Percentiles rank a stretch among this genome's conserved stretches.
Conservation (phyloP, 164 flowering plant genomes). For the Cinnamomum micranthum region DNA sequence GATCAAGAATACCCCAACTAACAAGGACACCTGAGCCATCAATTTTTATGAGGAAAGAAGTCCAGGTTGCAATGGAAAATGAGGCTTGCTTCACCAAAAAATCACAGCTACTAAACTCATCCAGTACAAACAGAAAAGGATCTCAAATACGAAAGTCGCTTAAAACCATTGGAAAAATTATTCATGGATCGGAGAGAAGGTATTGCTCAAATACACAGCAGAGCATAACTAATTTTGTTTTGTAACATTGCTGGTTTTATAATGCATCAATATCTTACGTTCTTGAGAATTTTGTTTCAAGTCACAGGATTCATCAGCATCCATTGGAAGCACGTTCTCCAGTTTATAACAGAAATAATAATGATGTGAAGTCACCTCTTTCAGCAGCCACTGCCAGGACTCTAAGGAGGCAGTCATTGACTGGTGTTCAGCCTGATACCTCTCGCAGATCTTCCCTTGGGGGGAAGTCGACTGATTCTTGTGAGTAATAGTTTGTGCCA, state of each 20-base stretch:
- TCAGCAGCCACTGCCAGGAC: constrained; percentile 33
- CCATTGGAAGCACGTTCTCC: constrained; percentile 27
- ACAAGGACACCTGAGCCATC: constrained; percentile 55
- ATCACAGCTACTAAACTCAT: constrained; percentile 24
- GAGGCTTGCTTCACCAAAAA: constrained; percentile 29
- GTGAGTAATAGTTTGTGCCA: constrained; percentile 28
- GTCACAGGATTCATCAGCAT: constrained; percentile 52
- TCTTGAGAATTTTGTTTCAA: neutral
- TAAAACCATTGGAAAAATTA: constrained; percentile 71
- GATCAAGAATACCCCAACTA: constrained; percentile 31
- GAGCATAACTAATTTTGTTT: too few species aligned
- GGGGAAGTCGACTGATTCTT: constrained; percentile 42
- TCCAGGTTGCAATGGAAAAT: constrained; percentile 19
- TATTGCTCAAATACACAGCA: constrained; percentile 7
- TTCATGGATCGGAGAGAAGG: constrained; percentile 85
- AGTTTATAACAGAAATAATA: constrained; percentile 11
- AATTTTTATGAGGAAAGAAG: neutral
- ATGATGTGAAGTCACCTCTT: constrained; percentile 37
- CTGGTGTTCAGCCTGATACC: constrained; percentile 39
- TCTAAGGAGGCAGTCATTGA: constrained; percentile 67
- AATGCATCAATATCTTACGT: neutral
- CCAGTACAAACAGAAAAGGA: constrained; percentile 39
- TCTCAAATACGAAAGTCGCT: constrained; percentile 79
- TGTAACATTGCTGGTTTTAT: neutral
- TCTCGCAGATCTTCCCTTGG: constrained; percentile 77